Conservation (phyloP, 495 filamentous ascomycete genomes). For the Aspergillus indologenus region DNA sequence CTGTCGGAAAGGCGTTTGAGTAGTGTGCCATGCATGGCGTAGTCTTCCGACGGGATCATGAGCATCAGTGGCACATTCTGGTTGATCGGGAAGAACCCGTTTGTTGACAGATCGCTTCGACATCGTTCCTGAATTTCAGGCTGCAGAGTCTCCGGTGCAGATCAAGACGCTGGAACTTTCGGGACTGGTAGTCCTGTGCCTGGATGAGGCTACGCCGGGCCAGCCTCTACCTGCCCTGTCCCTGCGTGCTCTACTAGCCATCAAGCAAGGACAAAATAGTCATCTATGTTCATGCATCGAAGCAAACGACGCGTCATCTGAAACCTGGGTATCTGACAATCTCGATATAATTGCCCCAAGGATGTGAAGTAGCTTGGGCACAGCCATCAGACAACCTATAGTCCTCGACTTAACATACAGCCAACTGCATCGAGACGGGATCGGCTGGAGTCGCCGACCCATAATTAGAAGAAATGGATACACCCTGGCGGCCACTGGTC, state of each 20-base stretch:
- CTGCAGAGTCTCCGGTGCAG: too few species aligned
- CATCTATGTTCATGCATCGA: too few species aligned
- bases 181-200: too few species aligned
- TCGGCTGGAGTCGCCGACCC: not conserved
- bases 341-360: too few species aligned
- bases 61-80: not conserved
- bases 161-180: too few species aligned
- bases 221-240: too few species aligned
- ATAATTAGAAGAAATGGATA: not conserved
- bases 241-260: not conserved
- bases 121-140: too few species aligned
- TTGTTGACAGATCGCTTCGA: too few species aligned
- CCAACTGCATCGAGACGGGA: not conserved
- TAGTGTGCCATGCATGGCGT: not conserved
- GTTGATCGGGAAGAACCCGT: too few species aligned
- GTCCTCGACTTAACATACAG: not conserved
- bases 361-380: not conserved
- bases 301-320: not conserved
- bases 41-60: too few species aligned
- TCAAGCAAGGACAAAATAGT: not conserved
- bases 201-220: too few species aligned
- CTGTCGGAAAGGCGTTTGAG: not conserved
- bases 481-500: not conserved
- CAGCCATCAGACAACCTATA: not conserved
- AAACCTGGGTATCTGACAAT: not conserved